Evolutionary conservation across 768 basidiomycete genomes (phyloP).

Genomic region (Rubroboletus pulcherrimus): DNA sequence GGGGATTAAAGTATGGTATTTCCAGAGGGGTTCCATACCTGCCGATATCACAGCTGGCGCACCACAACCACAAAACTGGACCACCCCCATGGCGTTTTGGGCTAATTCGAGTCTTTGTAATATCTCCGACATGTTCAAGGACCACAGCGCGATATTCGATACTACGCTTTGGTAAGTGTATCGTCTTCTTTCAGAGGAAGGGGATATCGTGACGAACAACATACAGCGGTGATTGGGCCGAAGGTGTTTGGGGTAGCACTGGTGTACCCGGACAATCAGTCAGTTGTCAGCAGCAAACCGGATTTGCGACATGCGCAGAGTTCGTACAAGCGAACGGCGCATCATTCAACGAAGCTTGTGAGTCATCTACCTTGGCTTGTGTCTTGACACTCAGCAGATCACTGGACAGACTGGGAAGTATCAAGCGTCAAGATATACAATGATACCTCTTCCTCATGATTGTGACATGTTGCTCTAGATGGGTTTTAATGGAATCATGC

Average conservation of each 20-base stretch:
- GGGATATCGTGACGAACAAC: slow-evolving; percentile 2
- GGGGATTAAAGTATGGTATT: slow-evolving; percentile 84
- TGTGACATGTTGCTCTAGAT: not conserved
- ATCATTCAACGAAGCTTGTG: slow-evolving; percentile 74
- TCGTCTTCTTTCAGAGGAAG: slow-evolving; percentile 1
- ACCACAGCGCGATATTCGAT: slow-evolving; percentile 78
- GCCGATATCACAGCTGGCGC: slow-evolving; percentile 66
- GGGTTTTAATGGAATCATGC: slow-evolving; percentile 4
- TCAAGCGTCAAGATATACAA: slow-evolving; percentile 73
- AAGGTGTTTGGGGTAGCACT: slow-evolving; percentile 64
- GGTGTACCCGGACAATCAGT: slow-evolving; percentile 82
- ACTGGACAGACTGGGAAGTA: slow-evolving; percentile 72
- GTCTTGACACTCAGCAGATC: not conserved
- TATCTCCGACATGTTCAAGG: slow-evolving; percentile 74
- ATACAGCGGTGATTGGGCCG: slow-evolving; percentile 84
- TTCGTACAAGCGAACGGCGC: slow-evolving; percentile 73
- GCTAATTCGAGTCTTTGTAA: slow-evolving; percentile 64
- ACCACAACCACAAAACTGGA: slow-evolving; percentile 79
- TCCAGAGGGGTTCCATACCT: slow-evolving; percentile 70
- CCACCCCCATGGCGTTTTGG: slow-evolving; percentile 74
- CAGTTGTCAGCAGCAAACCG: slow-evolving; percentile 82
- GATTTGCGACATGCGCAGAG: slow-evolving; percentile 73
- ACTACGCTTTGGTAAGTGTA: slow-evolving; percentile 70
- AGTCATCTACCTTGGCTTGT: slow-evolving; percentile 32
- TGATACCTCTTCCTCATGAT: slow-evolving; percentile 26